phyloP scores from a whole-genome alignment of 2,329 filamentous ascomycete genomes.

The Aspergillus ochraceus region DNA sequence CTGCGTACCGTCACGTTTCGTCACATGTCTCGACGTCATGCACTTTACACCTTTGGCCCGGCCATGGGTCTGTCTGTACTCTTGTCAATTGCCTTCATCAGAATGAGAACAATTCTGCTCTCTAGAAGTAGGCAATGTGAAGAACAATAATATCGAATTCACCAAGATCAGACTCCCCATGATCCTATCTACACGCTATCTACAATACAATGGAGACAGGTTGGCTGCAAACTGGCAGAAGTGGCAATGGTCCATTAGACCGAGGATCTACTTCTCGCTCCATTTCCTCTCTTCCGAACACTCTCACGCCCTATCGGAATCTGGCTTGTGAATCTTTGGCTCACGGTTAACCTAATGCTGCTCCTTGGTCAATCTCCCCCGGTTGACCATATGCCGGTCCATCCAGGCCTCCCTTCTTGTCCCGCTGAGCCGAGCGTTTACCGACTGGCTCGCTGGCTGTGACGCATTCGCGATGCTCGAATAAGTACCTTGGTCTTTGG shows the following conservation, averaged over 20 bases:
- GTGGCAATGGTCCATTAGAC: constrained; percentile 33
- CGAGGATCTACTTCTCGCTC: constrained; percentile 35
- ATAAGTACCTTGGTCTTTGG: constrained; percentile 34
- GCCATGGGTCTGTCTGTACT: too few species aligned
- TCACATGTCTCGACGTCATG: constrained; percentile 20
- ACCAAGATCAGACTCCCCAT: too few species aligned
- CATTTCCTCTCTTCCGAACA: constrained; percentile 40
- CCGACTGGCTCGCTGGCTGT: constrained; percentile 27
- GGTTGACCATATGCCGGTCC: constrained; percentile 24
- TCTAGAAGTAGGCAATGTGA: too few species aligned
- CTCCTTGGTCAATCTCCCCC: constrained; percentile 8
- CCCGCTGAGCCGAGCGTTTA: constrained; percentile 44
- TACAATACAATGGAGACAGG: not conserved
- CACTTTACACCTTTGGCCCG: too few species aligned
- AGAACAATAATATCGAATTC: too few species aligned
- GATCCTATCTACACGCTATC: too few species aligned
- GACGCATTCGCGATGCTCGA: constrained; percentile 27
- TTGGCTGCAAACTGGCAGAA: constrained; percentile 1
- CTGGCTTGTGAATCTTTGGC: constrained; percentile 28
- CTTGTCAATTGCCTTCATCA: too few species aligned
- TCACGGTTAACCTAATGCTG: constrained; percentile 12
- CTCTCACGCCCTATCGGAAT: constrained; percentile 23
- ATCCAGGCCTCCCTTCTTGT: constrained; percentile 23
- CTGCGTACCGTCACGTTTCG: not conserved
- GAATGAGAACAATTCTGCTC: too few species aligned